phyloP scores from a whole-genome alignment of 495 filamentous ascomycete genomes.

The Elaphomyces granulatus region DNA sequence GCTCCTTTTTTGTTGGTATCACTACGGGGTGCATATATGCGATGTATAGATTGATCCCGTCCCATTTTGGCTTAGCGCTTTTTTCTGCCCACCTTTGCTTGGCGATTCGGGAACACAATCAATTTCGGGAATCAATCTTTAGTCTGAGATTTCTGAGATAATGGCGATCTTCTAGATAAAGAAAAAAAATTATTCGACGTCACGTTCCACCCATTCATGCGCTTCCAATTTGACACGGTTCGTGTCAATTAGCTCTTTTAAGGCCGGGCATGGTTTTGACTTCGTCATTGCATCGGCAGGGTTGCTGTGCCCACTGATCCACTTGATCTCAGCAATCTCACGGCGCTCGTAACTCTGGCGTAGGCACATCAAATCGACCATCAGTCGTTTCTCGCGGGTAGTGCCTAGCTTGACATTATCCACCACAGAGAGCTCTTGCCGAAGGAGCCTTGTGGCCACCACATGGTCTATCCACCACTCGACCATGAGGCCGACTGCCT shows the following conservation, averaged over 20 bases:
- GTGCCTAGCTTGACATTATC: conserved; percentile 7
- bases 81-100: too few relatives aligned
- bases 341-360: conserved; percentile 6
- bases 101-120: too few relatives aligned
- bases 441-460: too few relatives aligned
- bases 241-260: conserved; percentile 8
- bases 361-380: conserved; percentile 1
- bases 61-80: too few relatives aligned
- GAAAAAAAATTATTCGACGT: neutral
- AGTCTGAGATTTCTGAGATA: too few relatives aligned
- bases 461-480: too few relatives aligned
- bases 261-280: neutral
- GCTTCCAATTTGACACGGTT: conserved; percentile 4
- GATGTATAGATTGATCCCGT: too few relatives aligned
- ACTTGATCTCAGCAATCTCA: conserved; percentile 9
- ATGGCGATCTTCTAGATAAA: too few relatives aligned
- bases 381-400: neutral
- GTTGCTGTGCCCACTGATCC: conserved; percentile 8
- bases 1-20: too few relatives aligned
- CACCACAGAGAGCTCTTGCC: too few relatives aligned
- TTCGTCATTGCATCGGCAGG: conserved; percentile 9
- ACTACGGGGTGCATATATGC: too few relatives aligned
- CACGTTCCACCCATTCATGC: conserved; percentile 6
- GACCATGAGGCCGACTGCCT: neutral
- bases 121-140: too few relatives aligned